phyloP scores from a whole-genome alignment of 2,329 filamentous ascomycete species.

The Penicillium sp. region DNA sequence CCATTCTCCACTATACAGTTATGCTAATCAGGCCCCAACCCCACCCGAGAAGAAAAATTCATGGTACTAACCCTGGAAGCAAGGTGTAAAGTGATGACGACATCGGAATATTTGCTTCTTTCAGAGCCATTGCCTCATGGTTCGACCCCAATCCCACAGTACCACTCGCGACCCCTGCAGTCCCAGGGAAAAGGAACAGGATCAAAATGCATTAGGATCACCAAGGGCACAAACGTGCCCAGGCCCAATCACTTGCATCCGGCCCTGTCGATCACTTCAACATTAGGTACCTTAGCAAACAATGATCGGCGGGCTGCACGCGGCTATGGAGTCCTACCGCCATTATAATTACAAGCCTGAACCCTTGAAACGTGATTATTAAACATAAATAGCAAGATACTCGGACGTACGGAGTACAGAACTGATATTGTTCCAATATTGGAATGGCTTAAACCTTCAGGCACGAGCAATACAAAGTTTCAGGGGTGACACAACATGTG shows the following conservation, averaged over 20 bases:
- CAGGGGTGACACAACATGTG: not conserved
- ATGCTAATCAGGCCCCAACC: not conserved
- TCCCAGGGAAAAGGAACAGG: not conserved
- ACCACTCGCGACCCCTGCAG: not conserved
- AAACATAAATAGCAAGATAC: no score
- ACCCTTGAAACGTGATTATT: not conserved
- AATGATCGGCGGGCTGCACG: not conserved
- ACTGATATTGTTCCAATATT: no score
- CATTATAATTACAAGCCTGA: not conserved
- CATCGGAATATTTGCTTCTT: constrained; percentile 3
- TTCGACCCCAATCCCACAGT: not conserved
- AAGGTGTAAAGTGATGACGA: not conserved
- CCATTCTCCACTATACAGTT: not conserved
- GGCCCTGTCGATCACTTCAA: not conserved
- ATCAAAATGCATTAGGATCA: not conserved
- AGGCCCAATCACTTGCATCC: not conserved
- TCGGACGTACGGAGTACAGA: no score
- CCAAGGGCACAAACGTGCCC: not conserved
- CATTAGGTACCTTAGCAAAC: not conserved
- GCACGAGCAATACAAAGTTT: not conserved
- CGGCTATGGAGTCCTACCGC: not conserved
- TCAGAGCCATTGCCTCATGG: not conserved
- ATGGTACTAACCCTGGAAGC: not conserved
- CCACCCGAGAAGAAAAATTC: not conserved
- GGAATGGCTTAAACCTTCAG: no score